Percentiles rank a stretch among this genome's conserved stretches.
phyloP scores from a whole-genome alignment of 139 green algal species.

The Picochlorum sp. region DNA sequence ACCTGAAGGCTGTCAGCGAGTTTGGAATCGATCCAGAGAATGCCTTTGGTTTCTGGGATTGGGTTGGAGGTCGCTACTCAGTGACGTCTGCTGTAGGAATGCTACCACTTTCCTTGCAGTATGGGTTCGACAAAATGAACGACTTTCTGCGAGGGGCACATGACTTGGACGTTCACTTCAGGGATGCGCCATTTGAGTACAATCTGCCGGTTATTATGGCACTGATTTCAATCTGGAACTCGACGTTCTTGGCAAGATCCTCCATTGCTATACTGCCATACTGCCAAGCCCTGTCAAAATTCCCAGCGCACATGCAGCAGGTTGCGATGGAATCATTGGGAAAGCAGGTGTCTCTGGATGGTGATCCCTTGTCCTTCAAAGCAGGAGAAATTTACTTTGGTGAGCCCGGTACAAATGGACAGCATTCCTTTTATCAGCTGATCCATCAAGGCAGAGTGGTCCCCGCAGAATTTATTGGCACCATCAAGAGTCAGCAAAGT shows the following conservation, averaged over 20 bases:
- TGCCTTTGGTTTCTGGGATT: constrained; percentile 99
- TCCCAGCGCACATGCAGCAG: constrained; percentile 97
- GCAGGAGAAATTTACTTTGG: constrained; percentile 94
- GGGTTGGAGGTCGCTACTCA: constrained; percentile 93
- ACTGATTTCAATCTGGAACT: constrained; percentile 90
- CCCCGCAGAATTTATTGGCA: constrained; percentile 98
- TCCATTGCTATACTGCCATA: constrained; percentile 94
- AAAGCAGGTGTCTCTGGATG: constrained; percentile 92
- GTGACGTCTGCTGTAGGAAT: constrained; percentile 94
- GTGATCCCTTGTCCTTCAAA: constrained; percentile 79
- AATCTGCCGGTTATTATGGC: constrained; percentile 97
- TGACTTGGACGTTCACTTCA: constrained; percentile 91
- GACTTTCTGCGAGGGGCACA: constrained; percentile 80
- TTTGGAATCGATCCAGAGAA: constrained; percentile 98
- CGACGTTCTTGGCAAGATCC: constrained; percentile 87
- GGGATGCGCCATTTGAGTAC: constrained; percentile 71
- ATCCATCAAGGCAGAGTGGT: constrained; percentile 69
- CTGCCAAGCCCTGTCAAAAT: constrained; percentile 93
- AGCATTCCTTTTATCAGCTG: constrained; percentile 99
- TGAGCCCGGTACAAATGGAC: constrained; percentile 98
- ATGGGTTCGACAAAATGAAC: constrained; percentile 71
- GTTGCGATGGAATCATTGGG: constrained; percentile 98
- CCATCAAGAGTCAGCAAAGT: constrained; percentile 89
- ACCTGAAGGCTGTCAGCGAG: constrained; percentile 97
- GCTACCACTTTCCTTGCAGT: constrained; percentile 93